phyloP scores from a whole-genome alignment of 2,329 filamentous ascomycete species.

The Fusarium coicis region DNA sequence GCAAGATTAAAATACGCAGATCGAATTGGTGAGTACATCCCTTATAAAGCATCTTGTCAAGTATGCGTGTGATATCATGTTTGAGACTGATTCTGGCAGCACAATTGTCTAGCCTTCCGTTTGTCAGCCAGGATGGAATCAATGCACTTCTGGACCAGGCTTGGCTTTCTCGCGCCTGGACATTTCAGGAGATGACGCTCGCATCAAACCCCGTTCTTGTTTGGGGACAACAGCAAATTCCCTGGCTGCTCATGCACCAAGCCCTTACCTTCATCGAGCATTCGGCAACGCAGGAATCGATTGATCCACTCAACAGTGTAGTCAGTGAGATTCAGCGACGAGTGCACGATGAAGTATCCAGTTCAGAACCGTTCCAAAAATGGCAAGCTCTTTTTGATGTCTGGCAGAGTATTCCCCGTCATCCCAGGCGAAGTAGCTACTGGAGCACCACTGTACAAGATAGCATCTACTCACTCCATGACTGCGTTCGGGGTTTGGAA shows the following conservation, averaged over 20 bases:
- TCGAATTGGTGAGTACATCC: neutral
- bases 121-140: fast-evolving
- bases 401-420: neutral
- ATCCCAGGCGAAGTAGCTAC: fast-evolving
- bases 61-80: fast-evolving
- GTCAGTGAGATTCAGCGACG: fast-evolving
- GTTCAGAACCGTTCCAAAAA: neutral
- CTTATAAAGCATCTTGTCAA: fast-evolving
- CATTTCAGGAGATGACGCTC: neutral
- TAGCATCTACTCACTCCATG: fast-evolving
- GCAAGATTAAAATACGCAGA: fast-evolving
- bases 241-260: neutral
- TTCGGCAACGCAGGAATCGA: neutral
- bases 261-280: neutral
- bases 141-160: fast-evolving
- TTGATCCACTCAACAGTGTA: fast-evolving
- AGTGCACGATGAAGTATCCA: fast-evolving
- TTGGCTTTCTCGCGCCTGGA: neutral
- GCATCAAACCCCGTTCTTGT: neutral
- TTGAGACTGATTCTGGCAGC: fast-evolving
- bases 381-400: neutral
- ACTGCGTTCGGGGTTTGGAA: fast-evolving
- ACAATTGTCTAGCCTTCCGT: neutral
- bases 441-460: fast-evolving
- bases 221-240: fast-evolving